Evolutionary conservation across 306 rosid genomes (phyloP).

Genomic region (Cyamopsis tetragonoloba): DNA sequence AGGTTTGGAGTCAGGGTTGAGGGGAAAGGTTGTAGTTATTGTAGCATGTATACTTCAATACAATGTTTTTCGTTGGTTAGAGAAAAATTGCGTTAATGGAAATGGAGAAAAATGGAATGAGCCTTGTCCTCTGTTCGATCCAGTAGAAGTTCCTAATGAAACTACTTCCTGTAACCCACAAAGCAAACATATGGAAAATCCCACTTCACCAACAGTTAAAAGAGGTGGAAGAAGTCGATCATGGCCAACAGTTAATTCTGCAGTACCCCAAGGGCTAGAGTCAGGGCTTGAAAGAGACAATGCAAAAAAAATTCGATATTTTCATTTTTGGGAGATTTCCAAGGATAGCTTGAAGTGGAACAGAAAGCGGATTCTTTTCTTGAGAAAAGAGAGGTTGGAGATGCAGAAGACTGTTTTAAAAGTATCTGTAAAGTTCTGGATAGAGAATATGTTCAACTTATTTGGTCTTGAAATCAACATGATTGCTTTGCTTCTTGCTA

Average conservation of each 20-base stretch:
- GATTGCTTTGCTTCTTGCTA: constrained; percentile 90
- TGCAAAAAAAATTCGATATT: constrained; percentile 38
- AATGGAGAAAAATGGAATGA: constrained; percentile 75
- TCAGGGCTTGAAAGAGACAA: constrained; percentile 47
- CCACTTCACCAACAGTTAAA: constrained; percentile 38
- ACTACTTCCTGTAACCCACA: not conserved
- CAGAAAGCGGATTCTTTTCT: constrained; percentile 58
- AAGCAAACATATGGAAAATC: constrained; percentile 30
- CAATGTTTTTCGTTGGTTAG: constrained; percentile 80
- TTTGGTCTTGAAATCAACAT: constrained; percentile 98
- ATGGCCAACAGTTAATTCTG: constrained; percentile 42
- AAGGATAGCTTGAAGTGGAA: constrained; percentile 86
- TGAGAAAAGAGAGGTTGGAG: constrained; percentile 86
- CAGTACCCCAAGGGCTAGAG: constrained; percentile 38
- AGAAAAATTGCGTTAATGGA: constrained; percentile 44
- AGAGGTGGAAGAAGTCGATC: constrained; percentile 46
- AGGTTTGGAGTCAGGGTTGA: constrained; percentile 84
- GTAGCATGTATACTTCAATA: constrained; percentile 87
- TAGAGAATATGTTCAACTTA: constrained; percentile 75
- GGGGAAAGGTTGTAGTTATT: constrained; percentile 86
- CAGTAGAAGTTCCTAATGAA: constrained; percentile 44
- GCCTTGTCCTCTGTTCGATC: constrained; percentile 70
- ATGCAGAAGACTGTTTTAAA: constrained; percentile 69
- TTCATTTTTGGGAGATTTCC: constrained; percentile 72
- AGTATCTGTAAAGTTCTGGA: constrained; percentile 74